Evolutionary conservation across 768 basidiomycete species (phyloP), one percentile per base, ranked within the genome.

Genomic region (Phylloporus sp.): DNA sequence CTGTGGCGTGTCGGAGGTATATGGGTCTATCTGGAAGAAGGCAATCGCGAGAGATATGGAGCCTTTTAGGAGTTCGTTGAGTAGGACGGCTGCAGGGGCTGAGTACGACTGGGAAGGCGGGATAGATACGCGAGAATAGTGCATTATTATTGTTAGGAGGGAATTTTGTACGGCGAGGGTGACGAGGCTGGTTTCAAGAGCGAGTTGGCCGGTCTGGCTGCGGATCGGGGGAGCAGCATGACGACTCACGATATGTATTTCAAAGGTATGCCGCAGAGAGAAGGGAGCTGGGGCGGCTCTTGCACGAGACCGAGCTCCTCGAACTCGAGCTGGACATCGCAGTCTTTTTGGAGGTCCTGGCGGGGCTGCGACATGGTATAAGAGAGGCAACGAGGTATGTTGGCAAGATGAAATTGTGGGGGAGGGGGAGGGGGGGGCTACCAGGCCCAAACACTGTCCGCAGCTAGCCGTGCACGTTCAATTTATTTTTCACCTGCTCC

Each of bases 81-180:
- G 79, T 31, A 98, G 80, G 26, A 98, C 95, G 44, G 95, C 95
- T 6, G 90, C 83, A 12, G 92, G 91, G n/a, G 95, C 89, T 31
- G 90, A 95, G 70, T 97, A 98, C 2, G 85, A 77, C 49, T 80
- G 77, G 48, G 85, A 82, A 0, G 88, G 81, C 3, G 89, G 76
- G 16, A 84, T 81, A 10, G 88, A 86, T 47, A 91, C 85, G 57
- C 94, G 84, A 34, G 95, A 97, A 71, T 95, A 91, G 74, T 97
- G 94, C 90, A 98, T 95, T 67, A 97, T 87, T 68, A 98, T 82
- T 29, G 92, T 89, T 50, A 98, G 68, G 50, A 84, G 73, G 20
- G 92, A 92, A 72, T 97, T 97, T 74, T 98, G 95, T 45, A 93
- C 80, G 45, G 91, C 91, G 66, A 94, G 79, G n/a, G 85, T 88